Conservation (phyloP, 192 early-diverging fungal species). For the Umbelopsis sp. region DNA sequence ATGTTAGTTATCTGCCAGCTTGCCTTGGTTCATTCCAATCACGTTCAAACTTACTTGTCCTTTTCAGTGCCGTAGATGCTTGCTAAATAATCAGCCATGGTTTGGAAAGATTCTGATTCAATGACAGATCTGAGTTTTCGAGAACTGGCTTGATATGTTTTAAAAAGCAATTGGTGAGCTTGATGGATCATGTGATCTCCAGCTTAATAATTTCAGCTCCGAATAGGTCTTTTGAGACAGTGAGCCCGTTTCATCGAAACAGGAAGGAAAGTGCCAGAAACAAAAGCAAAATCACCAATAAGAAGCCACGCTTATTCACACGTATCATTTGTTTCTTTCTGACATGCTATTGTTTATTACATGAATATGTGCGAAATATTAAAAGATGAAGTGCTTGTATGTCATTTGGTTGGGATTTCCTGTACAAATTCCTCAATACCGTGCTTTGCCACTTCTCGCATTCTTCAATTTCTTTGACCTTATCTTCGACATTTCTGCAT, state of each 20-base stretch:
- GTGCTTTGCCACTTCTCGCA: constrained; percentile 6
- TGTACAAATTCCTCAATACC: background rate
- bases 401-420: background rate
- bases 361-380: background rate
- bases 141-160: background rate
- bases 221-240: too few relatives aligned
- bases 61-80: constrained; percentile 97
- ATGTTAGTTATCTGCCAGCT: background rate
- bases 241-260: too few relatives aligned
- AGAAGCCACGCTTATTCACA: too few relatives aligned
- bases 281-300: background rate
- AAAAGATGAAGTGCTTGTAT: too few relatives aligned
- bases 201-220: too few relatives aligned
- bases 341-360: background rate
- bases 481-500: constrained; percentile 14
- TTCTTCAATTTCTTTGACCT: background rate
- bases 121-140: background rate
- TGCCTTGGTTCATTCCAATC: too few relatives aligned
- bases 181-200: too few relatives aligned
- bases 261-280: background rate
- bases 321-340: too few relatives aligned
- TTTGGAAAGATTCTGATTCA: background rate
- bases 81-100: constrained; percentile 82
- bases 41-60: constrained; percentile 79
- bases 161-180: too few relatives aligned